Percentiles rank a stretch among this genome's conserved stretches.
These are phyloP conservation scores for Fagus crenata DNA, from an alignment of 306 rosid species.

Conservation along the genomic window DNA sequence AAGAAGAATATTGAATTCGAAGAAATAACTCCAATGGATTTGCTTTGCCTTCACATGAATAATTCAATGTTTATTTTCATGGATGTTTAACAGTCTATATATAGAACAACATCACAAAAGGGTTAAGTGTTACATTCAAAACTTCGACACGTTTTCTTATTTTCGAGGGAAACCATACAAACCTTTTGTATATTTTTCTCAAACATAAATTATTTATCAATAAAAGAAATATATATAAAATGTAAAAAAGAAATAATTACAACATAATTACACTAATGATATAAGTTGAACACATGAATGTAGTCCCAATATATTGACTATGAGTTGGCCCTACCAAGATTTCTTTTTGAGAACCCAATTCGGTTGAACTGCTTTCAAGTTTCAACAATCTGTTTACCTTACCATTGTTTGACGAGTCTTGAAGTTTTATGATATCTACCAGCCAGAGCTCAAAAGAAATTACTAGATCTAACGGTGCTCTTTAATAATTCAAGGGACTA, in stretches of 20 bases:
- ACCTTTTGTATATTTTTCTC: too few species aligned
- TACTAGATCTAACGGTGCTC: neutral
- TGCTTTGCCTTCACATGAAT: too few species aligned
- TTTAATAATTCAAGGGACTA: neutral
- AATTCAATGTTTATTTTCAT: too few species aligned
- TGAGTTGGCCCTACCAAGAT: neutral
- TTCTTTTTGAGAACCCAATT: neutral
- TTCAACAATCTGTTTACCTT: neutral
- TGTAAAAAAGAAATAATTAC: constrained; percentile 2
- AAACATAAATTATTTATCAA: constrained; percentile 1
- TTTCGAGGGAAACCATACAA: too few species aligned
- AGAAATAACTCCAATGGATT: too few species aligned
- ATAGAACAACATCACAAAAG: too few species aligned
- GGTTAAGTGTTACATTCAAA: too few species aligned
- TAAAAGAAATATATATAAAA: constrained; percentile 12
- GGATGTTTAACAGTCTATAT: too few species aligned
- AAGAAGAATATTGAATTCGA: too few species aligned
- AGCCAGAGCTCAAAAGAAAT: neutral
- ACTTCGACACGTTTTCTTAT: too few species aligned
- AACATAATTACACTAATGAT: too few species aligned
- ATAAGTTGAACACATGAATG: too few species aligned
- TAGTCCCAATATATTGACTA: neutral
- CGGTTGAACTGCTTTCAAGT: neutral
- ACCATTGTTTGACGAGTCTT: neutral
- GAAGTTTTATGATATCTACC: neutral